Evolutionary conservation across 805 yeast species (phyloP), one percentile per base, ranked within the genome.

Genomic region (Jamesozyma lodderae): DNA sequence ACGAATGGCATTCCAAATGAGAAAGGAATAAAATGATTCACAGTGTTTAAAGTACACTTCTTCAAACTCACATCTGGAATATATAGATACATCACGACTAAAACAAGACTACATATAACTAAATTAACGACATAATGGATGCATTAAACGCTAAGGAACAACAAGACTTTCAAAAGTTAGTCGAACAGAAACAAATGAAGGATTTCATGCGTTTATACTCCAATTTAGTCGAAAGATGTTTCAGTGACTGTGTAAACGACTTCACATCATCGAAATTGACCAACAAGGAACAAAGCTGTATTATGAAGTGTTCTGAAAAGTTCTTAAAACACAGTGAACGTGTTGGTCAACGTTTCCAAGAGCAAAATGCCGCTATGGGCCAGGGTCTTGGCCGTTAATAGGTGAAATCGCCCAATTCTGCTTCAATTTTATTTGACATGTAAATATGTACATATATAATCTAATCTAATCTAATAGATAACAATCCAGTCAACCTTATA

Each of bases 311-410:
- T 64, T 81, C 96, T 35, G 97, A 90, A 66, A 92, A 92, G 72
- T 92, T 92, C 77, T 75, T 92, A 70, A 92, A 92, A 64, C 97
- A 90, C 72, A 79, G 90, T 64, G 98, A 92, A 70, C 81, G 99
- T 63, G 95, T 92, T 41, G 99, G 98, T 32, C 90, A 83, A 67
- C 80, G 97, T 68, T 92, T 92, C 90, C 97, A 90, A 68, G 98
- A 90, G 62, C 96, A 90, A 67, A 92, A 92, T 42, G 83, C 82
- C 41, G 66, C 79, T 48, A 67, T 82, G 69, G 79, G 81, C 72
- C 84, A 82, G 62, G 79, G 75, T 65, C 67, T 79, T 70, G 67
- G 69, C 19, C 59, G 60, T 40, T 56, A 45, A 39, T 9, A 29
- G 15, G 7, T 31, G 3, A 10, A 11, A 3, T 22, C 18, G 19